Evolutionary conservation across 805 yeast species (phyloP), one percentile per base, ranked within the genome.

Genomic region (Barnettozyma sp.): DNA sequence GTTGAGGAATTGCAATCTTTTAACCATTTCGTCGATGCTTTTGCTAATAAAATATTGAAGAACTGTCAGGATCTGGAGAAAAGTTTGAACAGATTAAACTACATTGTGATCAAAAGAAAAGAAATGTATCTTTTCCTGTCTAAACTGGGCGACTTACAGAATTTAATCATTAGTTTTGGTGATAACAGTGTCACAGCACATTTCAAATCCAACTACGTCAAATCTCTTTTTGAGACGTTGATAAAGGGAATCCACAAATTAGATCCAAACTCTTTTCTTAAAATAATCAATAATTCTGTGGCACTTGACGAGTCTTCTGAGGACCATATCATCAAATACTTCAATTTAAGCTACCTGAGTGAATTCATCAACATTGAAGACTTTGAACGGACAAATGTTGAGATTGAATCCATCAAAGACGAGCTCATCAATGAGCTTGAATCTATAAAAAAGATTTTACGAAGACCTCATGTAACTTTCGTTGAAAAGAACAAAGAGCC

Each of bases 401-500:
- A 78, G 3, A 42, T 57, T 0, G 36, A 45, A 1, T 64, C 67
- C 22, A 59, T 78, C 6, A 76, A 77, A 34, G 35, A 43, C 0
- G 61, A 65, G 12, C 56, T 92, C 4, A 56, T 69, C 0, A 60
- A 56, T 1, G 88, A 82, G 43, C 58, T 88, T n/a, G 41, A 45
- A 3, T 44, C 48, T 0, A 63, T 82, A 3, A 61, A 73, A 33
- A 50, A 40, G 1, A 32, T 66, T 1, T 55, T 84, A 20, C 70
- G 68, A 20, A 62, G 84, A 20, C 82, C 88, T 0, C 63, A 70
- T 26, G 52, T 82, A 35, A 61, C 68, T 15, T 86, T 65, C 48
- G 62, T 66, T 19, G 68, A 77, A 11, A 76, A 72, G 36, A 67
- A 71, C 34, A 78, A 76, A 35, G 82, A 80, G 15, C 80, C 85